Evolutionary conservation across 139 green algal species (phyloP).

Genomic region (Chlamydomonas sp.): DNA sequence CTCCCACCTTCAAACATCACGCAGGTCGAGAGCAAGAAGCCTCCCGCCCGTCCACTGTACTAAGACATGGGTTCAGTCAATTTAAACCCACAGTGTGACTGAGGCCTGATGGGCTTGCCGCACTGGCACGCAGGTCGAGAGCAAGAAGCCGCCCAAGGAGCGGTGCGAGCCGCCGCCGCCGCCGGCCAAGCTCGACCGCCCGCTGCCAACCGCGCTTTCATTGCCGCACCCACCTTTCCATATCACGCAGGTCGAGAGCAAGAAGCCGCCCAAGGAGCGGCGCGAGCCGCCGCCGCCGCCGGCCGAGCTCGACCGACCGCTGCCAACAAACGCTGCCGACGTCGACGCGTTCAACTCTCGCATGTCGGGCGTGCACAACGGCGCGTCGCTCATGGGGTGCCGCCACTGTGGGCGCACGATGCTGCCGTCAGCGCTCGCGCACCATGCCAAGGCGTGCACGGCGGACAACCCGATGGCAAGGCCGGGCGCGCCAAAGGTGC

Average conservation of each 20-base stretch:
- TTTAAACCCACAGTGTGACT: neutral
- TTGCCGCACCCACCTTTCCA: slow-evolving; percentile 9
- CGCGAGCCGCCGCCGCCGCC: slow-evolving; percentile 33
- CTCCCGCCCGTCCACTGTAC: no score
- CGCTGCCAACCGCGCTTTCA: slow-evolving; percentile 26
- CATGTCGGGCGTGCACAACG: slow-evolving; percentile 28
- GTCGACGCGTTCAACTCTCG: slow-evolving; percentile 43
- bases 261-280: slow-evolving; percentile 21
- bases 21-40: slow-evolving; percentile 24
- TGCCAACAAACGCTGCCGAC: slow-evolving; percentile 25
- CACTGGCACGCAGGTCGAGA: slow-evolving; percentile 16
- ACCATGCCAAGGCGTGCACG: slow-evolving; percentile 30
- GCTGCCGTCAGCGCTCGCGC: slow-evolving; percentile 27
- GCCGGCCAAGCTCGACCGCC: slow-evolving; percentile 38
- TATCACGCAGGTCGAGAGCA: slow-evolving; percentile 27
- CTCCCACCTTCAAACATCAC: slow-evolving; percentile 17
- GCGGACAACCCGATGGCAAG: slow-evolving; percentile 39
- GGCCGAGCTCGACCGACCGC: slow-evolving; percentile 37
- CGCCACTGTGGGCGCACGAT: slow-evolving; percentile 33
- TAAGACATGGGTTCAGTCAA: no score
- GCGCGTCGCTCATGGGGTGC: slow-evolving; percentile 23
- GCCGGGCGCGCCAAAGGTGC: no score
- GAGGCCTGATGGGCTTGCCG: neutral
- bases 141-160: slow-evolving; percentile 16
- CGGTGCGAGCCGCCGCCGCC: slow-evolving; percentile 31